Conservation (phyloP, 345 rosid species). For the Boechera stricta region DNA sequence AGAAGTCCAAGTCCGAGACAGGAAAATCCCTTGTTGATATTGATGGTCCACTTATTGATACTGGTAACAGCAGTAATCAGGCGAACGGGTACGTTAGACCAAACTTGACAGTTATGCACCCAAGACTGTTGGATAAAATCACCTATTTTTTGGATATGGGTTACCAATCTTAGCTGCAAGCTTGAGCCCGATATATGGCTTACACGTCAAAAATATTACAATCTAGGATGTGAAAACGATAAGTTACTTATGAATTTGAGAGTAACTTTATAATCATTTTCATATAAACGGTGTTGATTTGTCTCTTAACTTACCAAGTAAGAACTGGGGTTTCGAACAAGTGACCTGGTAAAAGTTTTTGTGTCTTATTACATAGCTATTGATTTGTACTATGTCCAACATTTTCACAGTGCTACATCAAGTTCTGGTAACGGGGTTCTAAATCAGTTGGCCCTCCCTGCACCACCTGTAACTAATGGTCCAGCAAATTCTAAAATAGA, state of each 20-base stretch:
- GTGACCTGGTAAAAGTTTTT: constrained; percentile 11
- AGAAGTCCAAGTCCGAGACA: constrained; percentile 63
- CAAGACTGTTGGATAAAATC: neutral
- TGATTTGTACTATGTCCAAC: constrained; percentile 28
- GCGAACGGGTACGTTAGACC: constrained; percentile 45
- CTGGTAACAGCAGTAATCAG: constrained; percentile 65
- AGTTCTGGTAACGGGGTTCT: constrained; percentile 60
- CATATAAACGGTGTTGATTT: constrained; percentile 1
- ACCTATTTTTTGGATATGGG: neutral
- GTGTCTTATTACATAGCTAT: constrained; percentile 20
- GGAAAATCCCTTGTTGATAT: constrained; percentile 62
- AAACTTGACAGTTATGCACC: constrained; percentile 29
- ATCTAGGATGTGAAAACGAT: constrained; percentile 18
- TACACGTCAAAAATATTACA: constrained; percentile 8
- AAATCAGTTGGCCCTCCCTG: constrained; percentile 81
- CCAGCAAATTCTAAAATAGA: constrained; percentile 75
- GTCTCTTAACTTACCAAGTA: constrained; percentile 19
- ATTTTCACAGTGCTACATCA: constrained; percentile 61
- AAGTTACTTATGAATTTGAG: constrained; percentile 22
- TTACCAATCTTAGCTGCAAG: constrained; percentile 16
- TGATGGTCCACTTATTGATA: constrained; percentile 74
- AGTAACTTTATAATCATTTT: constrained; percentile 1
- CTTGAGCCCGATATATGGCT: constrained; percentile 6
- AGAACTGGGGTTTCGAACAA: constrained; percentile 9
- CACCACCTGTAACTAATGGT: constrained; percentile 79